These are phyloP conservation scores for Tricholoma terreum DNA, from an alignment of 768 basidiomycete genomes.

Conservation along the genomic window DNA sequence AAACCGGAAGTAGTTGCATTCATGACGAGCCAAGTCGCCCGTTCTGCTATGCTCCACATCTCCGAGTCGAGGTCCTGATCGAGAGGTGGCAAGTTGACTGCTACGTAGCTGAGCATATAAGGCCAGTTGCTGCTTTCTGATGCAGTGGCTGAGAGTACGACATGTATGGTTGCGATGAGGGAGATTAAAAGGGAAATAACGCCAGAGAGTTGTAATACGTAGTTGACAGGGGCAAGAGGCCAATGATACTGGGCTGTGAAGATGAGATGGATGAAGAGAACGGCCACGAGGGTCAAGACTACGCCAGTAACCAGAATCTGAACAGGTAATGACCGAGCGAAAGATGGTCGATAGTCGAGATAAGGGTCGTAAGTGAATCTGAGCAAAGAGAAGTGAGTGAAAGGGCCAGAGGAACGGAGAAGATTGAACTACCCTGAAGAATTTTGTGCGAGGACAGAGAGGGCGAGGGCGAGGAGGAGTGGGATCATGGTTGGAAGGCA, in stretches of 20 bases:
- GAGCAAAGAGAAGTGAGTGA: neutral
- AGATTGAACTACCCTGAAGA: conserved; percentile 10
- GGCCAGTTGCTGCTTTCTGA: conserved; percentile 79
- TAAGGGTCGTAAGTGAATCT: conserved; percentile 62
- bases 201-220: conserved; percentile 81
- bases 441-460: neutral
- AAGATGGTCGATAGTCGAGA: conserved; percentile 70
- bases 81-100: conserved; percentile 70
- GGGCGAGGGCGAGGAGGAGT: neutral
- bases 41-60: conserved; percentile 62
- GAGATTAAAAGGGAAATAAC: conserved; percentile 78
- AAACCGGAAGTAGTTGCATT: conserved; percentile 81
- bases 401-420: neutral
- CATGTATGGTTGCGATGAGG: conserved; percentile 71
- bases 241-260: conserved; percentile 97
- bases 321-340: conserved; percentile 85
- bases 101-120: conserved; percentile 93
- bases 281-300: conserved; percentile 76
- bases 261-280: conserved; percentile 87
- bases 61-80: conserved; percentile 26
- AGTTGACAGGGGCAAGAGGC: conserved; percentile 91
- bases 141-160: conserved; percentile 61
- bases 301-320: conserved; percentile 87
- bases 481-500: neutral
- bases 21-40: conserved; percentile 82